Percentiles rank a stretch among this genome's conserved stretches.
Evolutionary conservation across 2,329 filamentous ascomycete genomes (phyloP).

Genomic region (Diaporthe ilicicola): DNA sequence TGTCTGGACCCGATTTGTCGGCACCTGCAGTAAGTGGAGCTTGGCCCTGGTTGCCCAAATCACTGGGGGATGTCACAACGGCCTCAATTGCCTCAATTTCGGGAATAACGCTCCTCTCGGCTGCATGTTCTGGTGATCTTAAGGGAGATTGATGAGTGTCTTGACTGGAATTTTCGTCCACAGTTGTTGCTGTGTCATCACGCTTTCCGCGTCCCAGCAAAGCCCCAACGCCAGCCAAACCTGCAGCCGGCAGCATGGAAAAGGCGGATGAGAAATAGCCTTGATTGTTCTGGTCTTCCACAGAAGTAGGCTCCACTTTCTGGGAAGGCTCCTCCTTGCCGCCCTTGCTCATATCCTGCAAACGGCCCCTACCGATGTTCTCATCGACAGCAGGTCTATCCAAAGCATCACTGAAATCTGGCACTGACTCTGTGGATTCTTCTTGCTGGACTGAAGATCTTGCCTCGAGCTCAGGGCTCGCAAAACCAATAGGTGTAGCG

Average conservation of each 20-base stretch:
- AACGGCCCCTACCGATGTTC: not conserved
- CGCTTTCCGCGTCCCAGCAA: slow-evolving; percentile 36
- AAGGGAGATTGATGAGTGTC: not conserved
- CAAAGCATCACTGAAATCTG: slow-evolving; percentile 18
- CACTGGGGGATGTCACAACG: not conserved
- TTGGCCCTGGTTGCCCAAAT: not conserved
- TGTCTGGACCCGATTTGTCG: slow-evolving; percentile 40
- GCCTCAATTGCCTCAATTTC: slow-evolving; percentile 22
- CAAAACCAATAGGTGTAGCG: slow-evolving; percentile 28
- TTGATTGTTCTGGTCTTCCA: slow-evolving; percentile 1
- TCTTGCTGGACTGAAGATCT: not conserved
- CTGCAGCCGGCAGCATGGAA: slow-evolving; percentile 35
- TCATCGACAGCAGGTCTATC: slow-evolving; percentile 7
- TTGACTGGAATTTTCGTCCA: not conserved
- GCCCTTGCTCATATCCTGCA: not conserved
- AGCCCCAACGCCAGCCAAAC: slow-evolving; percentile 35
- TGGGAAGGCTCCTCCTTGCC: not conserved
- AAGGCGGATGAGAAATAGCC: slow-evolving; percentile 36
- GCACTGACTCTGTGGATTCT: slow-evolving; percentile 10
- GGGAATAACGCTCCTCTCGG: not conserved
- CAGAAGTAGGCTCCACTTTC: not conserved
- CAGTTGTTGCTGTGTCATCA: not conserved
- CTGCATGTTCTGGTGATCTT: not conserved
- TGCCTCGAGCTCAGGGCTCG: not conserved
- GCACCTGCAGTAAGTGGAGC: not conserved